phyloP scores from a whole-genome alignment of 2,329 filamentous ascomycete species.

The Claviceps sp. region DNA sequence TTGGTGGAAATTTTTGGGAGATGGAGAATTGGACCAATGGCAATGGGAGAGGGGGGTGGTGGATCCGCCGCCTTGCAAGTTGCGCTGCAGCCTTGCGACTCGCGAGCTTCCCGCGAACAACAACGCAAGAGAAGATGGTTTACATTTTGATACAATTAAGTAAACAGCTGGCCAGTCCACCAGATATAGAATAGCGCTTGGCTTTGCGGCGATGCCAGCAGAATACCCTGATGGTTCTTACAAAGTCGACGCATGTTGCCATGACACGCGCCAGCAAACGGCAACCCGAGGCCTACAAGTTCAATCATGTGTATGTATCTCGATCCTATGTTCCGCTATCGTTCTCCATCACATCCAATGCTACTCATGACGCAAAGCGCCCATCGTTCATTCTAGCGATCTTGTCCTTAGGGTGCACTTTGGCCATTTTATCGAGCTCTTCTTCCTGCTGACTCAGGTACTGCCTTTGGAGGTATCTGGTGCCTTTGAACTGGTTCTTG shows the following conservation, averaged over 20 bases:
- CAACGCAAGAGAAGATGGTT: neutral
- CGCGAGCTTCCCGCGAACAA: neutral
- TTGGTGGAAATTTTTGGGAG: conserved; percentile 6
- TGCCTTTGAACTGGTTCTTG: conserved; percentile 64
- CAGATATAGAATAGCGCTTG: conserved; percentile 6
- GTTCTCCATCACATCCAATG: neutral
- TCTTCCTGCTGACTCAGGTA: conserved; percentile 44
- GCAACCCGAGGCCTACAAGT: neutral
- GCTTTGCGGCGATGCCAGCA: neutral
- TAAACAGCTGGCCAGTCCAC: conserved; percentile 10
- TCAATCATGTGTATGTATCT: neutral
- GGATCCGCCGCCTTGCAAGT: neutral
- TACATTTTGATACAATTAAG: neutral
- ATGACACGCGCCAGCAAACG: neutral
- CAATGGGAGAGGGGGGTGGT: conserved; percentile 1
- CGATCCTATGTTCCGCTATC: neutral
- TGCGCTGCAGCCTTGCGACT: neutral
- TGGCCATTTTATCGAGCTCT: conserved; percentile 23
- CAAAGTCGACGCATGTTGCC: neutral
- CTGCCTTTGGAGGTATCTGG: conserved; percentile 69
- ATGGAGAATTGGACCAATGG: conserved; percentile 4
- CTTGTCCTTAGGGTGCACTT: conserved; percentile 26
- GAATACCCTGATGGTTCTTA: neutral
- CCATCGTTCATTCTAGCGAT: conserved; percentile 24
- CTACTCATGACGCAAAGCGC: conserved; percentile 18